phyloP scores from a whole-genome alignment of 2,329 filamentous ascomycete genomes.

The Colletotrichum australisinense region DNA sequence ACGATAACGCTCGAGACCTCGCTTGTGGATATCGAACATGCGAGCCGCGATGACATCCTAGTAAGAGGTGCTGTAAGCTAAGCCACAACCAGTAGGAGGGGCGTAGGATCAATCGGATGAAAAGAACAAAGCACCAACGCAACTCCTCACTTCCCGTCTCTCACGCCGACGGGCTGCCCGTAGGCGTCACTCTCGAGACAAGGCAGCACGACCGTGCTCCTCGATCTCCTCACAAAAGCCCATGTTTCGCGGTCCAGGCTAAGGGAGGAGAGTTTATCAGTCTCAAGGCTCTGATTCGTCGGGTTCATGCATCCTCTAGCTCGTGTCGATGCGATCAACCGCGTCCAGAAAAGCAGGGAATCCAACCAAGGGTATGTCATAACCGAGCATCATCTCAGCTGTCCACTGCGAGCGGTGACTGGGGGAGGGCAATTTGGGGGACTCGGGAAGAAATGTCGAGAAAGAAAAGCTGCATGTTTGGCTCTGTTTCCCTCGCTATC shows the following conservation, averaged over 20 bases:
- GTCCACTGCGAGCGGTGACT: neutral
- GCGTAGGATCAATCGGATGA: constrained; percentile 2
- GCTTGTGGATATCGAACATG: constrained; percentile 4
- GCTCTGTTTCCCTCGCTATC: neutral
- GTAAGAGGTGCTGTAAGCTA: neutral
- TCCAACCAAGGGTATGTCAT: neutral
- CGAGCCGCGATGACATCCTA: constrained; percentile 4
- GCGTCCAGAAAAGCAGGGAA: neutral
- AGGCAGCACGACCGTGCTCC: neutral
- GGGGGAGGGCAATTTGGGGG: neutral
- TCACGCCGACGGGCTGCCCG: neutral
- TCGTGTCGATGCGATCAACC: neutral
- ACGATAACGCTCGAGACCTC: constrained; percentile 1
- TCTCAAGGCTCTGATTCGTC: neutral
- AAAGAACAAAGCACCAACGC: neutral
- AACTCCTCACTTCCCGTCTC: neutral
- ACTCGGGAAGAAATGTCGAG: neutral
- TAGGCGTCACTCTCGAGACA: constrained; percentile 15
- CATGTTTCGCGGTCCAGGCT: neutral
- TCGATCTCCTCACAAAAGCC: neutral
- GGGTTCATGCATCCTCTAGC: neutral
- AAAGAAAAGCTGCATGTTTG: neutral
- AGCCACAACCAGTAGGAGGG: constrained; percentile 6
- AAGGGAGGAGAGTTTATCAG: neutral
- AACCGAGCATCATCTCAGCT: constrained; percentile 2